A percentile compares a stretch with the other conserved stretches of the same genome.
These are phyloP conservation scores for Cryptosporidium ubiquitum DNA, from an alignment of 169 alveolate species.

Conservation along the genomic window DNA sequence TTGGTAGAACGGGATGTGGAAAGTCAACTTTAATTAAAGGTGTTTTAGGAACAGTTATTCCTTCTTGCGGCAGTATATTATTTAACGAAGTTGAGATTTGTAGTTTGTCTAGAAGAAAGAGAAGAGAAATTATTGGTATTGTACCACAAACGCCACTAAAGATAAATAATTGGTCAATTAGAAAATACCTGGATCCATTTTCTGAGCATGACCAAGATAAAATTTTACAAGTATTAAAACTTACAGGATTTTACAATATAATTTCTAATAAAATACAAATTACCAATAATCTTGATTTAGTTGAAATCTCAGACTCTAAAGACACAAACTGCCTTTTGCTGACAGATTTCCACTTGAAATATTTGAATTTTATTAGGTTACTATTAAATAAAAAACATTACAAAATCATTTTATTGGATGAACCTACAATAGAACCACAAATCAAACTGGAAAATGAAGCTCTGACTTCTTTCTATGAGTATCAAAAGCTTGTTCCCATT, in stretches of 20 bases:
- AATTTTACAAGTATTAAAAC: not conserved
- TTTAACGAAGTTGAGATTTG: conserved; percentile 12
- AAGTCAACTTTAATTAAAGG: conserved; percentile 39
- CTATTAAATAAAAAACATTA: conserved; percentile 9
- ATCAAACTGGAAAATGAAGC: not conserved
- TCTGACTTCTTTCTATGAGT: not conserved
- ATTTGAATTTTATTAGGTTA: conserved; percentile 27
- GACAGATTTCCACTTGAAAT: conserved; percentile 17
- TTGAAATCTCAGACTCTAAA: not conserved
- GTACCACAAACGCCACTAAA: conserved; percentile 15
- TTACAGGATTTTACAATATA: not conserved
- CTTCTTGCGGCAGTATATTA: conserved; percentile 9
- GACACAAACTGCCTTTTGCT: not conserved
- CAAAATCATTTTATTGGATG: conserved; percentile 22
- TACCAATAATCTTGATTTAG: not conserved
- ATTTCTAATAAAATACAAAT: not conserved
- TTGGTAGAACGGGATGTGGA: conserved; percentile 68
- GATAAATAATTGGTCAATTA: conserved; percentile 35
- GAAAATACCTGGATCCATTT: conserved; percentile 45
- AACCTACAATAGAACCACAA: conserved; percentile 11
- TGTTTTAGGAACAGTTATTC: not conserved
- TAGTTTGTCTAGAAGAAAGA: not conserved
- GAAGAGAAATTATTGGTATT: conserved; percentile 25
- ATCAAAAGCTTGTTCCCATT: conserved; percentile 18
- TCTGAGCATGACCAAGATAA: not conserved